Conservation (phyloP, 345 rosid species). For the Aquilaria yunnanensis region DNA sequence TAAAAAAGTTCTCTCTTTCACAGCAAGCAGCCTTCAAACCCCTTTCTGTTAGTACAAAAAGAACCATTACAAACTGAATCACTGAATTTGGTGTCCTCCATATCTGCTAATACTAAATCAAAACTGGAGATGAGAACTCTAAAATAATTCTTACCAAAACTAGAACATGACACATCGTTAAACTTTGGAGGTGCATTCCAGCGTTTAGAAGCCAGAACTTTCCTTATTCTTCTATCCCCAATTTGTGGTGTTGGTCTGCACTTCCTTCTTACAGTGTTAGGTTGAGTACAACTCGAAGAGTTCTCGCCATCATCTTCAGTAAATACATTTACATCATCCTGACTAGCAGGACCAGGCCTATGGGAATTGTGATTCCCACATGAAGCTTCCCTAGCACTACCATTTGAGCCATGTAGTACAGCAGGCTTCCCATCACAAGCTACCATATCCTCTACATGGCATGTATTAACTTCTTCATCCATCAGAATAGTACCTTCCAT, state of each 20-base stretch:
- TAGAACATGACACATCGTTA: slow-evolving; percentile 43
- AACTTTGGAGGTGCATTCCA: slow-evolving; percentile 55
- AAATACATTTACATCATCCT: slow-evolving; percentile 64
- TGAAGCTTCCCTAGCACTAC: slow-evolving; percentile 35
- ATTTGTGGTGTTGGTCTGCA: slow-evolving; percentile 56
- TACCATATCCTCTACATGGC: slow-evolving; percentile 36
- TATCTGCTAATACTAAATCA: not conserved
- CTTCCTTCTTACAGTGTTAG: slow-evolving; percentile 34
- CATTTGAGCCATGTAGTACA: slow-evolving; percentile 41
- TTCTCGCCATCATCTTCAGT: slow-evolving; percentile 88
- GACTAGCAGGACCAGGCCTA: slow-evolving; percentile 26
- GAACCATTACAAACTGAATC: not conserved
- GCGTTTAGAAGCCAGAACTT: slow-evolving; percentile 73
- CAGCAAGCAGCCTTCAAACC: slow-evolving; percentile 42
- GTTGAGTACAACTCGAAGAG: slow-evolving; percentile 63
- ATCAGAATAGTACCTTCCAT: slow-evolving; percentile 19
- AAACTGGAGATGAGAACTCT: slow-evolving; percentile 6
- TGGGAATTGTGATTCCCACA: slow-evolving; percentile 26
- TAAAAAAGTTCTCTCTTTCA: slow-evolving; percentile 48
- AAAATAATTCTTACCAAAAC: slow-evolving; percentile 36
- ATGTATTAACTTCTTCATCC: slow-evolving; percentile 22
- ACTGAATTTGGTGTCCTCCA: no score
- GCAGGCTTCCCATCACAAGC: slow-evolving; percentile 54
- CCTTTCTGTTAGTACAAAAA: slow-evolving; percentile 42
- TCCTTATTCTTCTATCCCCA: slow-evolving; percentile 87